Base-by-base conservation (phyloP, 805 yeast species). In the Yarrowia bubula region DNA sequence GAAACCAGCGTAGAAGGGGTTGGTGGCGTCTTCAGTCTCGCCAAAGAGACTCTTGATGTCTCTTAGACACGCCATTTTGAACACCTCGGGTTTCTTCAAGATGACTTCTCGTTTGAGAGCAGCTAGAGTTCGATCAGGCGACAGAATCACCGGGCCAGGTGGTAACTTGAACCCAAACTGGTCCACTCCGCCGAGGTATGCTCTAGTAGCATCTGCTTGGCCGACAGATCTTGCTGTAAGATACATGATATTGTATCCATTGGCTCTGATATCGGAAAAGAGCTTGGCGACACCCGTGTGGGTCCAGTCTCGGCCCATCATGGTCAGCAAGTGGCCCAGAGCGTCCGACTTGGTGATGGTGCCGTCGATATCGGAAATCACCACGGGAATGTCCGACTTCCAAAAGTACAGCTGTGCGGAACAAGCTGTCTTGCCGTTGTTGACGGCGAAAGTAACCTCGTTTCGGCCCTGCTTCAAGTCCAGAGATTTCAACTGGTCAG, bases 341-440 rank as follows among this genome's bases (percentile, higher is more conserved):
- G 99, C 99, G 78, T 95, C 99, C 0, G 98, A 92, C 75, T 92
- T 92, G 15, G 99, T 95, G 69, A 95, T 95, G 1, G 99, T 95
- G 15, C 99, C 99, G 75, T 95, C 99, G 66, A 95, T 95, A 77
- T 95, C 99, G 8, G 97, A 90, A 31, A 95, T 93, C 7, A 95
- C 99, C 46, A 95, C 89, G 1, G 98, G 98, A 0, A 88, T 86
- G 66, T 85, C 81, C 69, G 87, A 81, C 68, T 86, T 85, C 99
- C 99, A 95, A 44, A 90, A 81, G 72, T 81, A 93, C 64, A 95
- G 79, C 69, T 88, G 85, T 0, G 97, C 86, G 10, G 78, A 79
- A 10, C 93, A 84, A 37, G 86, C 80, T 1, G 98, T 90, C 69
- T 85, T 88, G 31, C 97, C 96, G 70, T 88, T 86, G 68, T 88